Conservation (phyloP, 78 protist genomes). For the Cyanophora paradoxa region DNA sequence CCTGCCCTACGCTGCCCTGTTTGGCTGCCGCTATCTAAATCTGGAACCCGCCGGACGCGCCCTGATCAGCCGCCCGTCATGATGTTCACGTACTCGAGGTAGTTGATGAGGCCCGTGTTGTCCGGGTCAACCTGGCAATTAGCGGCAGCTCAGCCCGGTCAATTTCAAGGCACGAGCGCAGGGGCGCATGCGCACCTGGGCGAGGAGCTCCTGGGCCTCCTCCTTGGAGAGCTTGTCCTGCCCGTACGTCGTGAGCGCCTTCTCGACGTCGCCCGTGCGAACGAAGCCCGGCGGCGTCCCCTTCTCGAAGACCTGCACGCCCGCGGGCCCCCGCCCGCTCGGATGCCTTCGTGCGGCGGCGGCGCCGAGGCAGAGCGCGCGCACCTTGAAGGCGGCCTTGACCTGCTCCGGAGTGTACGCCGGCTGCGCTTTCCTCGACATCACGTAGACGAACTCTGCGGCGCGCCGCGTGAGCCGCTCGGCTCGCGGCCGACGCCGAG, state of each 20-base stretch:
- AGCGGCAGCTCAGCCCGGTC: not conserved
- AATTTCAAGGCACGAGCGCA: not conserved
- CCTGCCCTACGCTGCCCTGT: too few relatives aligned
- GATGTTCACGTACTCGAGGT: constrained; percentile 11
- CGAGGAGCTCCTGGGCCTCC: constrained; percentile 26
- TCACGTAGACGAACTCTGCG: constrained; percentile 6
- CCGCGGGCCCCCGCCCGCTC: not conserved
- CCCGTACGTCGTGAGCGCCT: constrained; percentile 32
- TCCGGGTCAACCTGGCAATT: constrained; percentile 16
- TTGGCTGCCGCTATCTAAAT: too few relatives aligned
- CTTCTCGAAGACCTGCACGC: not conserved
- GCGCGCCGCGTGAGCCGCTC: not conserved
- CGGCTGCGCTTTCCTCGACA: constrained; percentile 31
- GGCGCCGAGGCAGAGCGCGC: not conserved
- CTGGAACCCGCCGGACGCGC: too few relatives aligned
- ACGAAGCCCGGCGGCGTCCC: constrained; percentile 6
- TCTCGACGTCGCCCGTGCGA: not conserved
- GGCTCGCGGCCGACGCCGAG: not conserved
- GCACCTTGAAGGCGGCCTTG: constrained; percentile 32
- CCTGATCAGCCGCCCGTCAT: not conserved
- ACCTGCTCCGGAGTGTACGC: constrained; percentile 33
- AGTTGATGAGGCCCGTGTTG: constrained; percentile 13
- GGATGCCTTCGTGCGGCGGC: not conserved
- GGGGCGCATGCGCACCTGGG: not conserved
- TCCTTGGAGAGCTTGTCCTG: constrained; percentile 2